Conservation (phyloP, 1,284 basidiomycete genomes). For the Tylopilus sp. region DNA sequence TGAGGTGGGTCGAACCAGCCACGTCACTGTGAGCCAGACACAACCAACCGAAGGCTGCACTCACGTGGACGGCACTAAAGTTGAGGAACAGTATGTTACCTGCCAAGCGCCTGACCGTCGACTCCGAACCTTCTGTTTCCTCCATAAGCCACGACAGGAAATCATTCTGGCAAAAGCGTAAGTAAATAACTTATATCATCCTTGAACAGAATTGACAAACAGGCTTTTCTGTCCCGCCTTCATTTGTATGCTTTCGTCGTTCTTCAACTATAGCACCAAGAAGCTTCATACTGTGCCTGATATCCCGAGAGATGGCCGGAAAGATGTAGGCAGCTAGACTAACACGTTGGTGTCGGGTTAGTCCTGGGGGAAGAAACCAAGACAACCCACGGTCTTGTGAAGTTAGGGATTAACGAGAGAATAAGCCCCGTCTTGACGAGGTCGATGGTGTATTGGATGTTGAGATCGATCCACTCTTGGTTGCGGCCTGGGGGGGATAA, state of each 20-base stretch:
- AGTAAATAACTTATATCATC: background rate
- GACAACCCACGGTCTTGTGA: conserved; percentile 38
- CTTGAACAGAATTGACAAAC: background rate
- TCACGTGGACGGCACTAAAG: background rate
- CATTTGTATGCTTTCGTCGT: conserved; percentile 30
- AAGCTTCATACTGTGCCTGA: conserved; percentile 21
- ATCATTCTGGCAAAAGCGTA: background rate
- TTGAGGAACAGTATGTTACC: background rate
- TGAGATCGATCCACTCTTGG: conserved; percentile 37
- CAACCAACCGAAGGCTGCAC: too few relatives aligned
- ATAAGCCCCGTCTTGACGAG: conserved; percentile 26
- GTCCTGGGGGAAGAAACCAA: too few relatives aligned
- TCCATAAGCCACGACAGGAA: background rate
- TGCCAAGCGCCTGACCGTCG: background rate
- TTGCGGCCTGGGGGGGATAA: conserved; percentile 34
- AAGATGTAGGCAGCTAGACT: conserved; percentile 11
- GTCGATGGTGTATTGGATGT: conserved; percentile 33
- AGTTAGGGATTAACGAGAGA: conserved; percentile 37
- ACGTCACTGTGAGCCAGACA: too few relatives aligned
- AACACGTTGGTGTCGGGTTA: fast-evolving
- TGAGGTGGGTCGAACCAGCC: too few relatives aligned
- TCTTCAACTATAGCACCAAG: conserved; percentile 38
- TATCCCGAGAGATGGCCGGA: background rate
- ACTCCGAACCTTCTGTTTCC: too few relatives aligned
- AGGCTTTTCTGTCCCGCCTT: conserved; percentile 26